Conservation (phyloP, 768 basidiomycete genomes). For the Tricholoma sp. region DNA sequence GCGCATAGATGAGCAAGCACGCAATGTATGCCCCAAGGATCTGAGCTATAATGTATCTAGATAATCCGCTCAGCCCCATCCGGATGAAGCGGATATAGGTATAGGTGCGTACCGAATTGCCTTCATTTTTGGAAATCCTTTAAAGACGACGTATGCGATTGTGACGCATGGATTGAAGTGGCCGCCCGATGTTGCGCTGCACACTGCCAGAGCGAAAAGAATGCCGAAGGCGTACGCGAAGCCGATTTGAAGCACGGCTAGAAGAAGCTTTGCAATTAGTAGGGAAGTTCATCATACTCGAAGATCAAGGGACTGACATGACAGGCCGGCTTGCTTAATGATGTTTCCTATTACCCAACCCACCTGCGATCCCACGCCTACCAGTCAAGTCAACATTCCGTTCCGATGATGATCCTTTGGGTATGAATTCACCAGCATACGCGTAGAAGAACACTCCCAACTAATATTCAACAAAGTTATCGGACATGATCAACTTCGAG, state of each 20-base stretch:
- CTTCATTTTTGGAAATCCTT: slow-evolving; percentile 48
- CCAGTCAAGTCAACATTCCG: background rate
- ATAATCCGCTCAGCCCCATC: background rate
- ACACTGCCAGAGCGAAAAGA: slow-evolving; percentile 49
- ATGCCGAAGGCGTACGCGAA: slow-evolving; percentile 56
- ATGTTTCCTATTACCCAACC: slow-evolving; percentile 45
- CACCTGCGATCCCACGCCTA: slow-evolving; percentile 53
- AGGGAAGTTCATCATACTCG: background rate
- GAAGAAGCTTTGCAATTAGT: slow-evolving; percentile 1
- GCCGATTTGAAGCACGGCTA: slow-evolving; percentile 55
- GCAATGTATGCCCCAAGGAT: slow-evolving; percentile 63
- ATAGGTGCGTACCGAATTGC: slow-evolving; percentile 37
- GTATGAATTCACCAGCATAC: slow-evolving; percentile 34
- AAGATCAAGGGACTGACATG: slow-evolving; percentile 37
- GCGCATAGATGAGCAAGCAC: slow-evolving; percentile 52
- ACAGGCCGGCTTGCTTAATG: slow-evolving; percentile 28
- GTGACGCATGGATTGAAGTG: slow-evolving; percentile 67
- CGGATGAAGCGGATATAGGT: background rate
- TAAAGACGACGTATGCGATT: slow-evolving; percentile 45
- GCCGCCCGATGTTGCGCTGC: slow-evolving; percentile 49
- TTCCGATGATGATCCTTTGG: background rate
- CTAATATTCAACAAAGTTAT: slow-evolving; percentile 27
- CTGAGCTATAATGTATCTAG: slow-evolving; percentile 62
- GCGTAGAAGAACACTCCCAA: slow-evolving; percentile 59
- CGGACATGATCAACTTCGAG: background rate